phyloP scores from a whole-genome alignment of 1,139 yeast species.

The Blastobotrys arbuscula region DNA sequence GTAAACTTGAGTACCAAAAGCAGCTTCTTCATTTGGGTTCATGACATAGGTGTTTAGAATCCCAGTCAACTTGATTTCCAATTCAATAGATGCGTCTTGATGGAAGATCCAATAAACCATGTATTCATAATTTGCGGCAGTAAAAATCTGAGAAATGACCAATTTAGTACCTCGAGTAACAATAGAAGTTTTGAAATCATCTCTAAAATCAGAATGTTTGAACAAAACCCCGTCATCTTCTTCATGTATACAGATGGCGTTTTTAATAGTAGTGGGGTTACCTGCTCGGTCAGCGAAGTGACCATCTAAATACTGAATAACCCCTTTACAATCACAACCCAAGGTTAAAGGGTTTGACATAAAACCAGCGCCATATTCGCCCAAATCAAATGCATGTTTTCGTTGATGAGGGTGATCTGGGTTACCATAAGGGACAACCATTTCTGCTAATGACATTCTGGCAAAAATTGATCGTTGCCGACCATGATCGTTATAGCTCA shows the following conservation, averaged over 20 bases:
- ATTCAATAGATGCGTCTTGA: constrained; percentile 77
- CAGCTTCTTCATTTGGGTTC: constrained; percentile 57
- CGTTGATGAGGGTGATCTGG: constrained; percentile 79
- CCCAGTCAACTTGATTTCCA: constrained; percentile 76
- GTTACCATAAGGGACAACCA: constrained; percentile 80
- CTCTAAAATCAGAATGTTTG: constrained; percentile 82
- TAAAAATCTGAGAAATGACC: constrained; percentile 71
- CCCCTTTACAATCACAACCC: constrained; percentile 84
- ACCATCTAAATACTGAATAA: constrained; percentile 73
- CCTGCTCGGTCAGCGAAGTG: constrained; percentile 63
- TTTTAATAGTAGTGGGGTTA: constrained; percentile 62
- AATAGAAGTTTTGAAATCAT: constrained; percentile 54
- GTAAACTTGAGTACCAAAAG: constrained; percentile 75
- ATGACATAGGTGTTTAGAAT: constrained; percentile 48
- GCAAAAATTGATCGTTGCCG: constrained; percentile 46
- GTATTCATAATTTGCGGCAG: constrained; percentile 83
- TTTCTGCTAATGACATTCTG: constrained; percentile 70
- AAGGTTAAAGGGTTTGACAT: constrained; percentile 72
- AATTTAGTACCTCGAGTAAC: constrained; percentile 71
- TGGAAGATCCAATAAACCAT: constrained; percentile 77
- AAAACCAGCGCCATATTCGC: constrained; percentile 84
- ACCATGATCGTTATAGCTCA: constrained; percentile 57
- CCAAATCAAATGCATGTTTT: constrained; percentile 80
- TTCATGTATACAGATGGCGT: constrained; percentile 79
- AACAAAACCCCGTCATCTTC: constrained; percentile 74